phyloP scores from a whole-genome alignment of 108 stramenopile species.

The Pseudonitzschia pungens region DNA sequence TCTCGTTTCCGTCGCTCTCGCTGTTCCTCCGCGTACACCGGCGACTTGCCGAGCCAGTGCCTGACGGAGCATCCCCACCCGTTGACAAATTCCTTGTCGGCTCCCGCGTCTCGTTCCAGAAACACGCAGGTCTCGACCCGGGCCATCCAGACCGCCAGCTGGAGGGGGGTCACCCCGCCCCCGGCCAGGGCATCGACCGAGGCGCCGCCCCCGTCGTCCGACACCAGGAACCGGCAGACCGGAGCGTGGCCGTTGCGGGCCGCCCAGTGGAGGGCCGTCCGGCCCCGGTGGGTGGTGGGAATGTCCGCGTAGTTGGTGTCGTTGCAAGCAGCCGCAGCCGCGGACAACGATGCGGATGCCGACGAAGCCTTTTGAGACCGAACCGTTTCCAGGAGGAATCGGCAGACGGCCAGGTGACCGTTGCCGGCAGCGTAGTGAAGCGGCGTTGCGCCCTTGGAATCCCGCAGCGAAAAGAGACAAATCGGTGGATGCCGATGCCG shows the following conservation, averaged over 20 bases:
- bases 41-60: constrained; percentile 43
- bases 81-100: constrained; percentile 29
- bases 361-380: not conserved
- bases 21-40: constrained; percentile 8
- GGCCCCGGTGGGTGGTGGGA: not conserved
- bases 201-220: not conserved
- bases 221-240: constrained; percentile 20
- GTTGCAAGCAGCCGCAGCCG: too few species aligned
- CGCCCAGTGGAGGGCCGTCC: constrained; percentile 48
- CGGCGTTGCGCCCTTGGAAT: constrained; percentile 28
- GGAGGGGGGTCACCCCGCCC: constrained; percentile 46
- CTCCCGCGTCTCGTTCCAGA: constrained; percentile 17
- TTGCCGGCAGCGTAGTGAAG: constrained; percentile 44
- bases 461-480: not conserved
- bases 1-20: not conserved
- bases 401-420: constrained; percentile 31
- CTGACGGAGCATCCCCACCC: constrained; percentile 40
- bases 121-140: constrained; percentile 21
- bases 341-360: too few species aligned
- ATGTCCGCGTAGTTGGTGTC: too few species aligned
- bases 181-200: constrained; percentile 24
- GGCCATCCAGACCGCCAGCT: constrained; percentile 44
- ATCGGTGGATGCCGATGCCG: not conserved
- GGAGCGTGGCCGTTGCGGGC: constrained; percentile 37
- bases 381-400: constrained; percentile 14